Evolutionary conservation across 2,329 filamentous ascomycete species (phyloP), one percentile per base, ranked within the genome.

Genomic region (Decorospora gaudefroyi): DNA sequence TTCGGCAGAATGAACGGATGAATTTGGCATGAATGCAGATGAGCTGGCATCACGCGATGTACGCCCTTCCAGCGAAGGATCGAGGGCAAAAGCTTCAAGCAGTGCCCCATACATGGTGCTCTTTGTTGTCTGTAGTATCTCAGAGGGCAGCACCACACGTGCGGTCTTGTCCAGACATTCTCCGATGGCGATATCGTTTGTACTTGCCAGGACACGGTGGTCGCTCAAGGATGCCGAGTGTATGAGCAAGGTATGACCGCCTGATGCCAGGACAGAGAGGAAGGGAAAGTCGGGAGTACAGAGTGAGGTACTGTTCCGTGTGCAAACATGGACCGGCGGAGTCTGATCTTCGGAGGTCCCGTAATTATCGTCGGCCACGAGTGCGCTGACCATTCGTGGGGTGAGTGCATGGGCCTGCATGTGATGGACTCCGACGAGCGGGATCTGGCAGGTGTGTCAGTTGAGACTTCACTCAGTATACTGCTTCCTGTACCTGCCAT

Each of bases 391-490:
- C 28, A 99, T 79, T 7, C 90, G 80, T 11, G 92, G 88, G 12
- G 93, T 97, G 51, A 99, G 74, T 12, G 93, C 87, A 70, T 99
- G 93, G 8, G 91, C 93, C 68, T 96, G 91, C 93, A 99, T 97
- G 70, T 99, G 93, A 69, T 99, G 88, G 1, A 96, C 88, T 0
- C 84, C 93, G 1, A 97, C 69, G 21, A 97, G 74, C 3, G 92
- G 91, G 25, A 90, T 79, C 64, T 68, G 29, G 15, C 12, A 32
- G 11, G 27, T n/a, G 3, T 19, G 28, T 51, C 31, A 46, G 52
- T 32, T 8, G 8, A 11, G 18, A 26, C 11, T 27, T 13, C 12
- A 13, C 6, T 7, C 9, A 21, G 6, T 21, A n/a, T 31, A 18
- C 6, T 10, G 16, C 17, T 9, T 41, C 27, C 9, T 39, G 28